Evolutionary conservation across 768 basidiomycete species (phyloP), one percentile per base, ranked within the genome.

Genomic region (Polyporus arcularius): DNA sequence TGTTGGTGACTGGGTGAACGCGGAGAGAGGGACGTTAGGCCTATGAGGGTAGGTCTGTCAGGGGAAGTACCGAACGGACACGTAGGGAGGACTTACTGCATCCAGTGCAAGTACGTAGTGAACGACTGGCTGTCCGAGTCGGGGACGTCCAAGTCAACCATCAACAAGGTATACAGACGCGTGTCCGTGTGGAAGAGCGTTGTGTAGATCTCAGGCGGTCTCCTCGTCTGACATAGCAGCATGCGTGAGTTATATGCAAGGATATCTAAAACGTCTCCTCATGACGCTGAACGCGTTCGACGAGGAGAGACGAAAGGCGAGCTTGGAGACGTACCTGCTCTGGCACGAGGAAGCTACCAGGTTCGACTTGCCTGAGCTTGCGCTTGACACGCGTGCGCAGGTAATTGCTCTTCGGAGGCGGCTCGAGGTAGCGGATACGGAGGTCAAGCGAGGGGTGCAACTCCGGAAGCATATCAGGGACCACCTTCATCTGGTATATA

Each of bases 91-190:
- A 74, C 88, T 66, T 71, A 94, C 92, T 90, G 83, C 65, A 96
- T 75, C 91, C 92, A 95, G 74, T 96, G 94, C 31, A 94, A 79
- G 71, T 83, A 94, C 1, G 86, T 81, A 43, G 82, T 85, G 76
- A 82, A 98, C 0, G 86, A 77, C 64, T 80, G 76, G 39, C 78
- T 84, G 31, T 77, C 79, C 57, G 85, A 82, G 64, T 94, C 81
- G n/a, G 96, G 96, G 12, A 93, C 85, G 72, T 98, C 94, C 54
- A 89, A 87, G 72, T 98, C 96, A 48, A 98, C 77, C 74, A 99
- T 85, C 39, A 99, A 72, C 64, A 99, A 77, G 0, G 96, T 97
- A 73, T 97, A 97, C 6, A 92, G 75, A 32, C 90, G 82, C 18
- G 84, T 82, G 61, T 95, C 92, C 0, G 82, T 75, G 73, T 96